Evolutionary conservation across 2,329 filamentous ascomycete genomes (phyloP).

Genomic region (Neofusicoccum sp.): DNA sequence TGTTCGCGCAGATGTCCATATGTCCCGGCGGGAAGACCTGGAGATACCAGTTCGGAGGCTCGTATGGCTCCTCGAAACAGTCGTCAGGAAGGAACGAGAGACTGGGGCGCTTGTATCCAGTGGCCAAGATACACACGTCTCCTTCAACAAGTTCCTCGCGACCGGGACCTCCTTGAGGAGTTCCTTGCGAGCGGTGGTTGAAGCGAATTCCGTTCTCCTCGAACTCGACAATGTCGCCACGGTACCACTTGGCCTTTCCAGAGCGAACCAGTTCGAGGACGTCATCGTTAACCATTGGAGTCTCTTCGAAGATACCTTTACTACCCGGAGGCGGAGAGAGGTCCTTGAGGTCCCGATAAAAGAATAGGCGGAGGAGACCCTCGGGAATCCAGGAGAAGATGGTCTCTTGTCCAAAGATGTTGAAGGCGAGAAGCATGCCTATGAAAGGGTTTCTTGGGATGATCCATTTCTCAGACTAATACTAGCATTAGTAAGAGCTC

Average conservation of each 20-base stretch:
- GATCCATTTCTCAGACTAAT: slow-evolving; percentile 79
- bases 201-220: slow-evolving; percentile 65
- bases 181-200: slow-evolving; percentile 68
- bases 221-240: slow-evolving; percentile 72
- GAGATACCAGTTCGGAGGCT: slow-evolving; percentile 82
- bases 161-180: slow-evolving; percentile 74
- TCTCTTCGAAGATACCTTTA: slow-evolving; percentile 77
- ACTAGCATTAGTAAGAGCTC: too few relatives aligned
- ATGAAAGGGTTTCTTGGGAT: slow-evolving; percentile 77
- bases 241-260: slow-evolving; percentile 73
- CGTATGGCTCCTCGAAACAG: slow-evolving; percentile 70
- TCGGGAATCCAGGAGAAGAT: slow-evolving; percentile 76
- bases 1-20: slow-evolving; percentile 73
- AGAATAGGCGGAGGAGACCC: slow-evolving; percentile 69
- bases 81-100: slow-evolving; percentile 72
- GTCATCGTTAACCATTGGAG: slow-evolving; percentile 83
- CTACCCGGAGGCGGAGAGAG: slow-evolving; percentile 59
- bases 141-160: slow-evolving; percentile 63
- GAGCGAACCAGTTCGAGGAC: slow-evolving; percentile 72
- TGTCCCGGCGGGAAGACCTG: slow-evolving; percentile 79
- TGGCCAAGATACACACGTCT: slow-evolving; percentile 80
- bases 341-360: slow-evolving; percentile 77
- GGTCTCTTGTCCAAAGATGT: slow-evolving; percentile 77
- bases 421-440: slow-evolving; percentile 70
- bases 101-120: slow-evolving; percentile 72